These are phyloP conservation scores for Cladophialophora bantiana DNA, from an alignment of 2,329 filamentous ascomycete species.

Conservation along the genomic window DNA sequence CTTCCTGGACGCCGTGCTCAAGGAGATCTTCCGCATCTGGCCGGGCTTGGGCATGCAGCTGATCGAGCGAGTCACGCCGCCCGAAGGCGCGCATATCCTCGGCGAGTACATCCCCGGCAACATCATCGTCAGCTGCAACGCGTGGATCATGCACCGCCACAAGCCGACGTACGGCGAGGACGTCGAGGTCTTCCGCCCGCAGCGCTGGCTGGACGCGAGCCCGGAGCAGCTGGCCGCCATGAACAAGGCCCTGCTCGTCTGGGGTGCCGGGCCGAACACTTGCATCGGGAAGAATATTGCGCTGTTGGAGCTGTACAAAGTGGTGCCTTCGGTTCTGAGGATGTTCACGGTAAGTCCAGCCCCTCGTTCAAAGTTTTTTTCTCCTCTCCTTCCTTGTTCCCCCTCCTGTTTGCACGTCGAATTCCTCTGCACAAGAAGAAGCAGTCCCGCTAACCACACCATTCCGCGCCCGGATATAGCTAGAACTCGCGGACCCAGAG, in stretches of 20 bases:
- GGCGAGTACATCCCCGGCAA: conserved; percentile 41
- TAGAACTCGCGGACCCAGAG: conserved; percentile 15
- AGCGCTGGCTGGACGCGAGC: conserved; percentile 70
- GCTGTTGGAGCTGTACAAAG: conserved; percentile 40
- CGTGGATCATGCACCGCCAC: conserved; percentile 44
- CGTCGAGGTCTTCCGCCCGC: conserved; percentile 58
- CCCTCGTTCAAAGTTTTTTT: neutral
- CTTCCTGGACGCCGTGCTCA: conserved; percentile 46
- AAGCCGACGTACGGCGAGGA: conserved; percentile 43
- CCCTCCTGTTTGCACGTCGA: no score
- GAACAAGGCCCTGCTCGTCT: conserved; percentile 52
- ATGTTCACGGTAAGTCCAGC: conserved; percentile 26
- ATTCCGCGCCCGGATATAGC: neutral
- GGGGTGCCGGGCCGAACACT: conserved; percentile 60
- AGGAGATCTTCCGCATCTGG: conserved; percentile 48
- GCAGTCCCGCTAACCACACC: neutral
- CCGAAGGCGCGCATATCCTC: conserved; percentile 42
- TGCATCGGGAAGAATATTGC: conserved; percentile 41
- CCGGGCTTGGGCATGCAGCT: conserved; percentile 46
- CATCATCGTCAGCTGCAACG: conserved; percentile 45
- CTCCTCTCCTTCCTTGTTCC: neutral
- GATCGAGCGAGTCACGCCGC: conserved; percentile 45
- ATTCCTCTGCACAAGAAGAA: neutral
- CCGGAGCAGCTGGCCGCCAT: conserved; percentile 54
- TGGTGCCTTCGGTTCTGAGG: conserved; percentile 36